Evolutionary conservation across 2,329 filamentous ascomycete genomes (phyloP).

Genomic region (Kalaharituber pfeilii): DNA sequence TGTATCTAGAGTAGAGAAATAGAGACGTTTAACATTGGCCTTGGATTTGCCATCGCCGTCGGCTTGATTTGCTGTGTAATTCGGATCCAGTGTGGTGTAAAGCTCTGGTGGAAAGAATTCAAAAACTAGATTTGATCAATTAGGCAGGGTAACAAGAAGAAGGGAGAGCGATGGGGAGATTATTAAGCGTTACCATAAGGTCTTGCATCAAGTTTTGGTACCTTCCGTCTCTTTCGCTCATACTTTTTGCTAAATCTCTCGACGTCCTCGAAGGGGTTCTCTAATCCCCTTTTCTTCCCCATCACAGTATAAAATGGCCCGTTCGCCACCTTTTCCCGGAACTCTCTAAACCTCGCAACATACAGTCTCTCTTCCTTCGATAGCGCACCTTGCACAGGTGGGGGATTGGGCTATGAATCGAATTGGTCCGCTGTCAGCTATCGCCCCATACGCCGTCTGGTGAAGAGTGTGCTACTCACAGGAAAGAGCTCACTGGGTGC

Average conservation of each 20-base stretch:
- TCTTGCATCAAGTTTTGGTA: constrained; percentile 21
- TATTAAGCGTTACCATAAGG: constrained; percentile 15
- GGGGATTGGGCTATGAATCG: constrained; percentile 14
- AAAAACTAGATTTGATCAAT: constrained; percentile 10
- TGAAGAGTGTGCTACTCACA: constrained; percentile 8
- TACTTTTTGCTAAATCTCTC: constrained; percentile 22
- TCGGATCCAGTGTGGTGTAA: constrained; percentile 18
- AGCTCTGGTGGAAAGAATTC: constrained; percentile 22
- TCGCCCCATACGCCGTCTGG: background rate
- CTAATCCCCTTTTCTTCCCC: constrained; percentile 19
- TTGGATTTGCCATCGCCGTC: background rate
- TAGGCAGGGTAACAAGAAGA: background rate
- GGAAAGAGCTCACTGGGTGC: constrained; percentile 22
- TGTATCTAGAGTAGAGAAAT: background rate
- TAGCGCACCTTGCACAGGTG: constrained; percentile 14
- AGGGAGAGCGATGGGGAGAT: background rate
- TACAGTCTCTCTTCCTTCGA: constrained; percentile 16
- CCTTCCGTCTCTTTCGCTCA: constrained; percentile 19
- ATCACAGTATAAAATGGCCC: constrained; percentile 23
- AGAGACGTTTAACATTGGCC: background rate
- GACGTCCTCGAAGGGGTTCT: constrained; percentile 23
- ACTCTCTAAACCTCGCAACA: constrained; percentile 19
- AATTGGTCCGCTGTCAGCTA: background rate
- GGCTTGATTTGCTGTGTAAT: background rate
- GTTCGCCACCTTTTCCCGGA: constrained; percentile 22